Evolutionary conservation across 257 asterid species (phyloP).

Genomic region (Solanum chmielewskii): DNA sequence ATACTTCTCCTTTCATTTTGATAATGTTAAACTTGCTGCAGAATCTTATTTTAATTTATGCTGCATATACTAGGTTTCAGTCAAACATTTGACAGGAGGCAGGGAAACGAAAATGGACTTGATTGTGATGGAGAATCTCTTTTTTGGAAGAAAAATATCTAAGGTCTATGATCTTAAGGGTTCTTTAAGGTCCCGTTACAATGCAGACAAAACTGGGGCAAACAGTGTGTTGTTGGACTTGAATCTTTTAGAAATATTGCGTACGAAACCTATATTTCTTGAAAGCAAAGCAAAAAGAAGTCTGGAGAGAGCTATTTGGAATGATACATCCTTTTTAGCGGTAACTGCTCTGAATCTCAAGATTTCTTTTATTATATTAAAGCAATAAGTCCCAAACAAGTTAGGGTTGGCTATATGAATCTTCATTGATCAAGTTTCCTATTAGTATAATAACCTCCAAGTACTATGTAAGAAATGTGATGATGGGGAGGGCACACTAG

Average conservation of each 20-base stretch:
- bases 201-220: conserved; percentile 47
- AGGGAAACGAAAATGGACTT: conserved; percentile 87
- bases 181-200: conserved; percentile 66
- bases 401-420: neutral
- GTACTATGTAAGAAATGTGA: neutral
- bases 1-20: neutral
- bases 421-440: neutral
- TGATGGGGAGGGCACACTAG: neutral
- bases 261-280: conserved; percentile 73
- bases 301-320: conserved; percentile 95
- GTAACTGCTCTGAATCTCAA: conserved; percentile 19
- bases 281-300: conserved; percentile 82
- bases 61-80: conserved; percentile 32
- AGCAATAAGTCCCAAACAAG: neutral
- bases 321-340: conserved; percentile 85
- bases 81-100: conserved; percentile 59
- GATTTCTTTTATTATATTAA: neutral
- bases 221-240: conserved; percentile 73
- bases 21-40: neutral
- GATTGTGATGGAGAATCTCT: conserved; percentile 98
- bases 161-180: conserved; percentile 90
- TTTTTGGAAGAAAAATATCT: conserved; percentile 56
- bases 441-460: neutral
- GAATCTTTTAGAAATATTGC: conserved; percentile 74
- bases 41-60: neutral